Evolutionary conservation across 2,329 filamentous ascomycete genomes (phyloP).

Genomic region (Chrysoporthe cubensis): DNA sequence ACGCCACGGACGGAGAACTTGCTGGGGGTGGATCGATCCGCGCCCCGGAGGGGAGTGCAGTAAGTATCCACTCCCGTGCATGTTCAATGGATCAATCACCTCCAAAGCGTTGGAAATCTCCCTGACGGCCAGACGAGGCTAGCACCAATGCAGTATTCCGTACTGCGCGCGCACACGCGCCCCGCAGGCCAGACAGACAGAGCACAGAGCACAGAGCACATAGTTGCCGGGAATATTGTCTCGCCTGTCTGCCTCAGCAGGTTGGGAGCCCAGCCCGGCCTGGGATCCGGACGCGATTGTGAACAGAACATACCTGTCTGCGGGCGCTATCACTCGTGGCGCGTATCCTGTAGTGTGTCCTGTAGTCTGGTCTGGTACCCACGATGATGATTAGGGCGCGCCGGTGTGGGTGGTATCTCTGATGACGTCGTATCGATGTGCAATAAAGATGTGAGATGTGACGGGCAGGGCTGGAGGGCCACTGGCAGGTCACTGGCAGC

Average conservation of each 20-base stretch:
- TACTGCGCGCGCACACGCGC: background rate
- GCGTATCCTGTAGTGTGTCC: too few relatives aligned
- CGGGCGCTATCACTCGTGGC: too few relatives aligned
- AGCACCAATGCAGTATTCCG: constrained; percentile 1
- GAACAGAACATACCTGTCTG: too few relatives aligned
- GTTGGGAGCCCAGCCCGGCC: too few relatives aligned
- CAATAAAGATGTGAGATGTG: background rate
- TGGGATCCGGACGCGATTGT: too few relatives aligned
- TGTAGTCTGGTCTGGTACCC: too few relatives aligned
- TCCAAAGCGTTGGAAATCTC: background rate
- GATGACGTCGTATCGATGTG: background rate
- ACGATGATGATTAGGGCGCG: too few relatives aligned
- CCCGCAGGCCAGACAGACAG: too few relatives aligned
- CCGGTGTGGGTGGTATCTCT: background rate
- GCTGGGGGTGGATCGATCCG: too few relatives aligned
- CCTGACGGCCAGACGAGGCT: background rate
- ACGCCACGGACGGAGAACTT: background rate
- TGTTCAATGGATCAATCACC: background rate
- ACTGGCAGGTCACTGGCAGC: background rate
- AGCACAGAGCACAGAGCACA: too few relatives aligned
- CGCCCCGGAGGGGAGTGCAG: background rate
- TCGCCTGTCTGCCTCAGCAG: too few relatives aligned
- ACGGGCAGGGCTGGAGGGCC: background rate
- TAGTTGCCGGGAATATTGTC: too few relatives aligned
- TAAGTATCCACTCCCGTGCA: background rate